Evolutionary conservation across 2,329 filamentous ascomycete species (phyloP).

Genomic region (Lecanoromycetidae sp.): DNA sequence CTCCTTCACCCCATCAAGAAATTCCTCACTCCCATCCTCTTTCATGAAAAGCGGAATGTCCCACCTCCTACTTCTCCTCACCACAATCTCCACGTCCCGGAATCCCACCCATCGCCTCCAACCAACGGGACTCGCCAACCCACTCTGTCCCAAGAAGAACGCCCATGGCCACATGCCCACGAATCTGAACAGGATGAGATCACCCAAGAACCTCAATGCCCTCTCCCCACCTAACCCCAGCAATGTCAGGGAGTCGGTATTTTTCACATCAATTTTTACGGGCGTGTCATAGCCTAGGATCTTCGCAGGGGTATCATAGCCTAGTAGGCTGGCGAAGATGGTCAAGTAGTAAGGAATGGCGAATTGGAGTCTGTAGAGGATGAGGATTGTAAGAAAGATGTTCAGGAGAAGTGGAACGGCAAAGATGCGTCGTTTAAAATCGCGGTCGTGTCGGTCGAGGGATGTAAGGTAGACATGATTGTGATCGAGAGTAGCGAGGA

Average conservation of each 20-base stretch:
- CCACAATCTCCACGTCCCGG: slow-evolving; percentile 64
- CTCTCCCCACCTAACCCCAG: slow-evolving; percentile 47
- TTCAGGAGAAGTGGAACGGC: slow-evolving; percentile 68
- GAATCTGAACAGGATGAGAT: slow-evolving; percentile 57
- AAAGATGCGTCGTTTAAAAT: slow-evolving; percentile 75
- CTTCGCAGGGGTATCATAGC: slow-evolving; percentile 54
- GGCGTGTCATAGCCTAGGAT: slow-evolving; percentile 55
- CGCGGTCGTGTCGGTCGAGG: slow-evolving; percentile 57
- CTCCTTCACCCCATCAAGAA: slow-evolving; percentile 47
- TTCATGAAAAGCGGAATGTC: slow-evolving; percentile 46
- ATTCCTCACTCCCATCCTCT: slow-evolving; percentile 37
- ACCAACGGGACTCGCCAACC: slow-evolving; percentile 48
- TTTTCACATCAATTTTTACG: slow-evolving; percentile 49
- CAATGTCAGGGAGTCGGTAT: slow-evolving; percentile 46
- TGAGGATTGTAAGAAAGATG: slow-evolving; percentile 48
- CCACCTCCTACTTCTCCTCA: slow-evolving; percentile 66
- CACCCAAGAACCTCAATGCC: slow-evolving; percentile 55
- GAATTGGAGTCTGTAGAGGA: slow-evolving; percentile 56
- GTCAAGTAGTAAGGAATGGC: slow-evolving; percentile 62
- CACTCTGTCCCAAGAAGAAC: slow-evolving; percentile 48
- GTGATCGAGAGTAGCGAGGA: slow-evolving; percentile 54
- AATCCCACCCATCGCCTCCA: slow-evolving; percentile 73
- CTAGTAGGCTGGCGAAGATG: slow-evolving; percentile 53
- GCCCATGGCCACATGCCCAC: slow-evolving; percentile 63
- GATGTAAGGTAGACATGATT: slow-evolving; percentile 71